phyloP scores from a whole-genome alignment of 139 green algal species.

The Coelastrella sp. region DNA sequence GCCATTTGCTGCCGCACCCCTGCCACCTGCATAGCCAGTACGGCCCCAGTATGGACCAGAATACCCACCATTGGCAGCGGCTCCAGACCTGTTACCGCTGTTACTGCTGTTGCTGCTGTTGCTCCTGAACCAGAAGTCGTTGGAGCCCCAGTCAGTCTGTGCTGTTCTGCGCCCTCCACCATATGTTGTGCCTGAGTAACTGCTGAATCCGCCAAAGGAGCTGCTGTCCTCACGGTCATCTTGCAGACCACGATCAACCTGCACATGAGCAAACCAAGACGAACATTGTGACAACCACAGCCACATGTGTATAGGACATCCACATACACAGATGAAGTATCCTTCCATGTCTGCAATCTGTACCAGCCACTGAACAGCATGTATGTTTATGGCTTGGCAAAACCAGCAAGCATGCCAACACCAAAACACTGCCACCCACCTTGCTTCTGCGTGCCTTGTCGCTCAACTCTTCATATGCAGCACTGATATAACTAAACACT shows the following conservation, averaged over 20 bases:
- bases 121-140: background rate
- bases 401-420: background rate
- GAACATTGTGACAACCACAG: no score
- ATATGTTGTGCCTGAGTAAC: background rate
- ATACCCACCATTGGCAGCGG: background rate
- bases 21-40: background rate
- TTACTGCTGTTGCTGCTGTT: background rate
- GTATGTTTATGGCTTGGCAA: background rate
- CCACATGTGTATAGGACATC: background rate
- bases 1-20: background rate
- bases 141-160: background rate
- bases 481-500: constrained; percentile 74
- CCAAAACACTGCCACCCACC: constrained; percentile 29
- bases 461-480: constrained; percentile 66
- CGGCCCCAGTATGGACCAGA: background rate
- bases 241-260: constrained; percentile 27
- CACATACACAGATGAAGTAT: background rate
- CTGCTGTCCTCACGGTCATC: background rate
- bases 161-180: background rate
- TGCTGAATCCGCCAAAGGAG: background rate
- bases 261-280: background rate
- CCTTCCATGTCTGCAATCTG: background rate
- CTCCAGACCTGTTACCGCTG: background rate
- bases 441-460: constrained; percentile 57
- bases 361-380: background rate